Evolutionary conservation across 371 early-diverging fungal species (phyloP).

Genomic region (Smittium culicis): DNA sequence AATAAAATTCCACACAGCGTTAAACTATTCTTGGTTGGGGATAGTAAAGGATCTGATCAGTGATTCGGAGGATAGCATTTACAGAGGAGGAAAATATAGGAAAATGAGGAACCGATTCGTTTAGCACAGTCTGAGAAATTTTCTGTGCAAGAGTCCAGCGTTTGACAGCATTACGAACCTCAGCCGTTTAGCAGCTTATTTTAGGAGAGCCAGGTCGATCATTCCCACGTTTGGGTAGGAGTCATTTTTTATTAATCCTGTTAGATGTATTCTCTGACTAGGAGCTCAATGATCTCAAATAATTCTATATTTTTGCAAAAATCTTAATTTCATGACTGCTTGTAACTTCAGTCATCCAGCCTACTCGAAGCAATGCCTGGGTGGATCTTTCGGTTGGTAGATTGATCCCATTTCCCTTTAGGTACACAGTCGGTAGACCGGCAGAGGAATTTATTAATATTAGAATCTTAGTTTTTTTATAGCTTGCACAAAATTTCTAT

Average conservation of each 20-base stretch:
- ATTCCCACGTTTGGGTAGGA: not conserved
- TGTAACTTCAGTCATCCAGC: not conserved
- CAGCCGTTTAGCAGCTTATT: not conserved
- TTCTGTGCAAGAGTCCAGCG: not conserved
- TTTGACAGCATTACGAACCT: not conserved
- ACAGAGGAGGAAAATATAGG: not conserved
- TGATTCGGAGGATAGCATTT: not conserved
- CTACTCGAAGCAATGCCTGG: not conserved
- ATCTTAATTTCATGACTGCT: not conserved
- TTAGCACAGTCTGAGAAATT: not conserved
- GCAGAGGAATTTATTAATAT: not conserved
- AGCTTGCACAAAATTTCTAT: not conserved
- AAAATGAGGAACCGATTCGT: not conserved
- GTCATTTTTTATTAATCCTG: not conserved
- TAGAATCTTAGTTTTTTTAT: not conserved
- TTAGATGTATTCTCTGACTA: not conserved
- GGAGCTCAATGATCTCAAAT: not conserved
- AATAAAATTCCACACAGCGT: not conserved
- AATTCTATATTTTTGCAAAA: not conserved
- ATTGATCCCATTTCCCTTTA: not conserved
- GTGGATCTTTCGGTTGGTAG: not conserved
- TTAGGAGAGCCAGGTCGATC: not conserved
- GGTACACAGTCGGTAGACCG: not conserved
- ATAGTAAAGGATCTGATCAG: not conserved
- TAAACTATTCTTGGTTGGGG: not conserved